Evolutionary conservation across 1,139 yeast genomes (phyloP), one percentile per base, ranked within the genome.

Genomic region (Geotrichum carabidarum): DNA sequence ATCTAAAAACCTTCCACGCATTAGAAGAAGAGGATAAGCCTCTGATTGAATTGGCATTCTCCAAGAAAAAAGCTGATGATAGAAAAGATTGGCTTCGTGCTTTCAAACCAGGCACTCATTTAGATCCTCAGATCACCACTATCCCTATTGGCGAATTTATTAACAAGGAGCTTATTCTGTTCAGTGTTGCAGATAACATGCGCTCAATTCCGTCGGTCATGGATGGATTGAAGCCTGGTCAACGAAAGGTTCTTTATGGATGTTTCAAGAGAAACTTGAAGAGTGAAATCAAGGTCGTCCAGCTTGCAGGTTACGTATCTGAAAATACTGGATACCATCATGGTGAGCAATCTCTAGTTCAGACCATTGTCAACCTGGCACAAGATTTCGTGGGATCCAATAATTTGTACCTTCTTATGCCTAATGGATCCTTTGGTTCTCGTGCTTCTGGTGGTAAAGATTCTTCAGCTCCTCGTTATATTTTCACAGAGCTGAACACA

Each of bases 361-460:
- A 85, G 70, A 89, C 99, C 0, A 91, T 94, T 67, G 82, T 93
- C 64, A 95, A 96, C 18, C 73, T 94, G 67, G 99, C 99, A 0
- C 99, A 94, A 69, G 90, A 89, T 68, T 94, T 87, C 66, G 86
- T 93, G 55, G 99, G 99, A 8, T 79, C 96, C 9, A 94, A 94
- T 67, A 94, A 94, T 66, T 74, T 94, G 63, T 87, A 94, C 68
- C 66, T 89, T 49, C 75, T 94, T 62, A 79, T 83, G 69, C 99
- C 99, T 46, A 86, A 85, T 68, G 99, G 99, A 76, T 86, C 91
- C 32, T 94, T 94, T 69, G 99, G 99, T 78, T 85, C 97, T 1
- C 82, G 99, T 73, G 93, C 95, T 44, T 80, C 90, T 37, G 99
- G 99, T 71, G 99, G 99, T 74, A 94, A 94, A 69, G 99, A 94